Evolutionary conservation across 148 eudicot genomes (phyloP).

Genomic region (Camellia granthamiana): DNA sequence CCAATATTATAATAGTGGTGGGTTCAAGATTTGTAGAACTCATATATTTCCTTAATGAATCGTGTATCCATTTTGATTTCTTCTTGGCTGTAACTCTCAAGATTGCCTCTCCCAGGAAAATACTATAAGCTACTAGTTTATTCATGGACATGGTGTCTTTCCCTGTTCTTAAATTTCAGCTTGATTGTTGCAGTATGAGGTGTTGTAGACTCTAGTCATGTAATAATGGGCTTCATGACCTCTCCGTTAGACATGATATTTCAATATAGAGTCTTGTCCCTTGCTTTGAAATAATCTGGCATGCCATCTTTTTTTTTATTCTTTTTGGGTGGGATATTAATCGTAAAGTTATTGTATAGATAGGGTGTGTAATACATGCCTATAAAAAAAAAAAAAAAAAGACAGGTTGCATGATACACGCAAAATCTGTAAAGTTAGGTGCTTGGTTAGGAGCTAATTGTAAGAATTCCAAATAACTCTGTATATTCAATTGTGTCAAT

Average conservation of each 20-base stretch:
- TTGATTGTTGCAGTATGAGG: not conserved
- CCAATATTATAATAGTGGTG: not conserved
- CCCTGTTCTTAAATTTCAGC: slow-evolving; percentile 1
- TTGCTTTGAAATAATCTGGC: not conserved
- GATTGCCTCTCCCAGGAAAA: not conserved
- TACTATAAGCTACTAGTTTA: not conserved
- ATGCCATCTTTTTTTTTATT: not conserved
- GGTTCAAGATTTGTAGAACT: not conserved
- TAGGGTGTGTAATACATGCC: not conserved
- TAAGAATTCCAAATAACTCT: no score
- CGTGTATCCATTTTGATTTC: not conserved
- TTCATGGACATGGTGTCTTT: not conserved
- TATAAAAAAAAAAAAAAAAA: no score
- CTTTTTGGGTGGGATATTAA: not conserved
- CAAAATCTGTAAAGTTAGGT: not conserved
- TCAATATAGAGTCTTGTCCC: not conserved
- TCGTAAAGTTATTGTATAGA: not conserved
- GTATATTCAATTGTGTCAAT: no score
- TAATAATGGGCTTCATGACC: not conserved
- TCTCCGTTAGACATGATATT: not conserved
- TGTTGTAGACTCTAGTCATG: not conserved
- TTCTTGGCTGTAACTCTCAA: not conserved
- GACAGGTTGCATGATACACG: no score
- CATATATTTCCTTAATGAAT: not conserved
- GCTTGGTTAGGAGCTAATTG: not conserved